These are phyloP conservation scores for Paraconiothyrium sp. DNA, from an alignment of 2,329 filamentous ascomycete genomes.

Conservation along the genomic window DNA sequence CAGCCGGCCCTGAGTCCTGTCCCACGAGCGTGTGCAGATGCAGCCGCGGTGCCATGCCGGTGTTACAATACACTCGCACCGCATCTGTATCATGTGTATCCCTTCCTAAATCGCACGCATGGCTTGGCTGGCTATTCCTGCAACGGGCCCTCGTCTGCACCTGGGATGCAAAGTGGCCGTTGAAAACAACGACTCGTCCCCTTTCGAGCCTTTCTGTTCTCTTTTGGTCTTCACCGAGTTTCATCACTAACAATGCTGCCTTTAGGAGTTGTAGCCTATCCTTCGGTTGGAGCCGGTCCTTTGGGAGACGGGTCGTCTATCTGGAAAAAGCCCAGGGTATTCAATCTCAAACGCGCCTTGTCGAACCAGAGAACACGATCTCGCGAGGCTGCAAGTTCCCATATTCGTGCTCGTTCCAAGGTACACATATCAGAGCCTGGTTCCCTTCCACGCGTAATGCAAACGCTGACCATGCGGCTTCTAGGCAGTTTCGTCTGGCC, in stretches of 20 bases:
- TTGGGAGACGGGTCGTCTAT: constrained; percentile 40
- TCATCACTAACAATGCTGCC: constrained; percentile 52
- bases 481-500: constrained; percentile 8
- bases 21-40: constrained; percentile 32
- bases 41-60: constrained; percentile 41
- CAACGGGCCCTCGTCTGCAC: constrained; percentile 40
- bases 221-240: constrained; percentile 27
- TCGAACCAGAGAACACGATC: constrained; percentile 38
- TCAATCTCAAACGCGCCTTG: constrained; percentile 40
- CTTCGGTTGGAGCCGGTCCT: constrained; percentile 47
- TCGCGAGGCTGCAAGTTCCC: constrained; percentile 42
- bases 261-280: constrained; percentile 50
- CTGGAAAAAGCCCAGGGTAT: constrained; percentile 45
- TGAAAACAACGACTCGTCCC: constrained; percentile 45
- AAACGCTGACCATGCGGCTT: constrained; percentile 11
- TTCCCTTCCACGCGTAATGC: not conserved
- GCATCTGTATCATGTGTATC: constrained; percentile 36
- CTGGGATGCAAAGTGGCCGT: constrained; percentile 37
- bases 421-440: constrained; percentile 5
- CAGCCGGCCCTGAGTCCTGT: constrained; percentile 30
- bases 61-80: constrained; percentile 45
- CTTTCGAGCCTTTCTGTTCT: constrained; percentile 34
- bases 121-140: constrained; percentile 43
- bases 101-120: constrained; percentile 41
- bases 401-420: constrained; percentile 24